Evolutionary conservation across 352 stramenopile genomes (phyloP).

Genomic region (Achlya hypogyna): DNA sequence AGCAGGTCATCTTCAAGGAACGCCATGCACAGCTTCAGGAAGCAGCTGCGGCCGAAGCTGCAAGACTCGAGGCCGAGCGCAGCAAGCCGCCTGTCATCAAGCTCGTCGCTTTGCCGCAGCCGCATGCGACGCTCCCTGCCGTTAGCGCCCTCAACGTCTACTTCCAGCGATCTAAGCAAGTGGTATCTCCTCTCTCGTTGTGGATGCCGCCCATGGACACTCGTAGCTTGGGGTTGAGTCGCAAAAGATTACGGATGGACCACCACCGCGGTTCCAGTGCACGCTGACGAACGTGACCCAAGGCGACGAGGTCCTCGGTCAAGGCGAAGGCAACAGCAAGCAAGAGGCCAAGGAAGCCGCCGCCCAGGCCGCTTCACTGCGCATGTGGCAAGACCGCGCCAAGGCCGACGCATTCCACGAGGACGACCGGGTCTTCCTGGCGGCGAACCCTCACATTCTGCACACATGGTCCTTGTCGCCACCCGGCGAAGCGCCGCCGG

Average conservation of each 20-base stretch:
- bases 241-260: background rate
- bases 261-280: conserved; percentile 10
- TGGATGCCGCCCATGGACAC: background rate
- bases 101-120: background rate
- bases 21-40: background rate
- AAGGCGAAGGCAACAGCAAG: background rate
- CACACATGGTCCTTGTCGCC: background rate
- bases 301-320: background rate
- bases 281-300: conserved; percentile 1
- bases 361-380: background rate
- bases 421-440: conserved; percentile 4
- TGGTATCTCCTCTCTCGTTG: background rate
- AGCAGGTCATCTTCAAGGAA: background rate
- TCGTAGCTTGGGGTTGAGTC: conserved; percentile 10
- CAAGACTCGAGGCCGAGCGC: background rate
- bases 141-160: conserved; percentile 2
- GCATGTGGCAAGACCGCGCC: conserved; percentile 10
- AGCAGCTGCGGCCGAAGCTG: background rate
- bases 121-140: background rate
- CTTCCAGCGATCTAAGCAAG: conserved; percentile 1
- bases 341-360: conserved; percentile 4
- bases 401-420: background rate
- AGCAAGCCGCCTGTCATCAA: background rate
- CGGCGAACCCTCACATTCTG: background rate
- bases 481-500: background rate